Conservation (phyloP, 371 early-diverging fungal species). For the Mortierella sp. region DNA sequence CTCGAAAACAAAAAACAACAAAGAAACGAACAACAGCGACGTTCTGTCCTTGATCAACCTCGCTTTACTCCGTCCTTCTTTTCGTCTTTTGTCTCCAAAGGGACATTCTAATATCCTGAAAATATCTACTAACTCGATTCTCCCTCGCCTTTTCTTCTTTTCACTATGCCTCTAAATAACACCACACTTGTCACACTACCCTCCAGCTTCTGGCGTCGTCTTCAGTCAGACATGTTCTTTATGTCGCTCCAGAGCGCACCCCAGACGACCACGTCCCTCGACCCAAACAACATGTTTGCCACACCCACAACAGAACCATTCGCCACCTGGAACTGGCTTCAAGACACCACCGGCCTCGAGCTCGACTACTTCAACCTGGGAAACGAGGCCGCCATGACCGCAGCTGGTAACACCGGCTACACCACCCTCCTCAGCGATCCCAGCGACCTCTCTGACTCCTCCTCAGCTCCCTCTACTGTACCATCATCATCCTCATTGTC, state of each 20-base stretch:
- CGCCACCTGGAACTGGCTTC: conserved; percentile 9
- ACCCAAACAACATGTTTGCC: conserved; percentile 9
- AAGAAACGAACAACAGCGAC: neutral
- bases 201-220: conserved; percentile 29
- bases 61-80: neutral
- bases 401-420: neutral
- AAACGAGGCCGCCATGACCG: neutral
- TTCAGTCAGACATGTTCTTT: conserved; percentile 29
- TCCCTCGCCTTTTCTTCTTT: neutral
- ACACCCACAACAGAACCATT: conserved; percentile 3
- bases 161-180: neutral
- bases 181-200: neutral
- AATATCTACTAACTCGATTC: neutral
- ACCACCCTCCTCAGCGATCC: conserved; percentile 7
- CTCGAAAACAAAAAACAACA: neutral
- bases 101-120: neutral
- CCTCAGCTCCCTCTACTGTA: neutral
- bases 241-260: conserved; percentile 23
- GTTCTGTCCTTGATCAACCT: conserved; percentile 6
- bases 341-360: conserved; percentile 9
- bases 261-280: neutral
- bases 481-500: neutral
- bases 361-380: conserved; percentile 10
- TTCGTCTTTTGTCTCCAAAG: neutral
- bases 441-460: neutral